Percentiles rank a stretch among this genome's conserved stretches.
Evolutionary conservation across 441 rosid species (phyloP).

Genomic region (Daphne laureola): DNA sequence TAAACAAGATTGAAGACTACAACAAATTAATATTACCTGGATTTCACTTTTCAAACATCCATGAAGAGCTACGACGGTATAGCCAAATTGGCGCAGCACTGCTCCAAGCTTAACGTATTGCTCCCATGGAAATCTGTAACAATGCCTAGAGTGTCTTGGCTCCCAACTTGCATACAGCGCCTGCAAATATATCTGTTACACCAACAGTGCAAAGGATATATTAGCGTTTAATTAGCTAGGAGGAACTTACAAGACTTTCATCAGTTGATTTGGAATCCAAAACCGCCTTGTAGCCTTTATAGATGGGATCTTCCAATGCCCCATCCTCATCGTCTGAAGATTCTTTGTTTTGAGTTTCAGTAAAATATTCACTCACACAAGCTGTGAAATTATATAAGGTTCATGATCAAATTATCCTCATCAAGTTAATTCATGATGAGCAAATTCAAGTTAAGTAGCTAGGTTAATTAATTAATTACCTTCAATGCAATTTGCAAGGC

Average conservation of each 20-base stretch:
- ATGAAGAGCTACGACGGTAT: constrained; percentile 72
- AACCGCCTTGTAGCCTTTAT: constrained; percentile 71
- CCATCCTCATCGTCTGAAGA: constrained; percentile 24
- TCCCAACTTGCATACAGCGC: constrained; percentile 88
- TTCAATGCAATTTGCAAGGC: constrained; percentile 19
- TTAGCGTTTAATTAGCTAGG: background rate
- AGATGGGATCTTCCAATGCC: constrained; percentile 48
- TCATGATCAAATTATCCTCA: background rate
- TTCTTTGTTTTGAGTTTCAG: constrained; percentile 21
- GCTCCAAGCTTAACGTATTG: constrained; percentile 80
- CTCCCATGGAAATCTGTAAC: constrained; percentile 64
- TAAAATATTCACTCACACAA: constrained; percentile 66
- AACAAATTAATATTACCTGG: too few relatives aligned
- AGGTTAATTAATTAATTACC: too few relatives aligned
- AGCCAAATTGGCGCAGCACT: constrained; percentile 80
- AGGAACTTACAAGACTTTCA: constrained; percentile 57
- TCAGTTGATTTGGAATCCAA: constrained; percentile 82
- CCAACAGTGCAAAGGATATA: background rate
- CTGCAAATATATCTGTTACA: constrained; percentile 19
- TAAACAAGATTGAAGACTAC: too few relatives aligned
- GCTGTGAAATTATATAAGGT: constrained; percentile 32
- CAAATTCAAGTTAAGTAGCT: too few relatives aligned
- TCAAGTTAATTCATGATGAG: background rate
- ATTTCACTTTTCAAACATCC: constrained; percentile 81
- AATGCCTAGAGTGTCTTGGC: constrained; percentile 59